Evolutionary conservation across 192 early-diverging fungal genomes (phyloP).

Genomic region (Phycomyces blakesleeanus): DNA sequence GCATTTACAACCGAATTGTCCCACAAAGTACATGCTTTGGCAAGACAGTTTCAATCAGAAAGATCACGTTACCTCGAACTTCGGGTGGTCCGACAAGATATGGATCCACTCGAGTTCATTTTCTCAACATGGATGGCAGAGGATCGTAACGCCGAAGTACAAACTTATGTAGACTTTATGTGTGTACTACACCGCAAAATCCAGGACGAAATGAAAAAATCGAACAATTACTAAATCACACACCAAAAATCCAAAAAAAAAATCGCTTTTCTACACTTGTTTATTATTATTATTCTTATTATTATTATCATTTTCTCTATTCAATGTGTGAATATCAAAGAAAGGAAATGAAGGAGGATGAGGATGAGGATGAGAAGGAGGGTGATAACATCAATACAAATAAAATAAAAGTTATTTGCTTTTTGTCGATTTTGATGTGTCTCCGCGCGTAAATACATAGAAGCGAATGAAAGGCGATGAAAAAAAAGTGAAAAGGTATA

Average conservation of each 20-base stretch:
- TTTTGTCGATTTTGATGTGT: too few species aligned
- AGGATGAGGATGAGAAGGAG: too few species aligned
- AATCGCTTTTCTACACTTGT: background rate
- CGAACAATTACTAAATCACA: constrained; percentile 17
- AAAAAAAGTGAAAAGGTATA: too few species aligned
- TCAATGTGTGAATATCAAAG: too few species aligned
- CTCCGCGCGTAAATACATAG: too few species aligned
- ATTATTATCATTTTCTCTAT: too few species aligned
- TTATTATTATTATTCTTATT: too few species aligned
- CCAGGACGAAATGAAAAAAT: constrained; percentile 65
- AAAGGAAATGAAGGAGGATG: too few species aligned
- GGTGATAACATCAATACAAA: too few species aligned
- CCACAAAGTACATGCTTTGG: constrained; percentile 60
- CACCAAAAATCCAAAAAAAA: background rate
- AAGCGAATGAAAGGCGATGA: too few species aligned
- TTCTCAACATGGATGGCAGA: constrained; percentile 81
- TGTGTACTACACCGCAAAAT: constrained; percentile 86
- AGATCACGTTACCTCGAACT: constrained; percentile 65
- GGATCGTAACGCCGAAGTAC: constrained; percentile 86
- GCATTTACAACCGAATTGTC: constrained; percentile 61
- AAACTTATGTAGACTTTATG: constrained; percentile 93
- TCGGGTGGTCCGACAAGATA: constrained; percentile 83
- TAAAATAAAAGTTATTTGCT: too few species aligned
- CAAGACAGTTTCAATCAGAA: constrained; percentile 57
- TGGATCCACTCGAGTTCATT: constrained; percentile 78